Percentiles rank a stretch among this genome's conserved stretches.
Conservation (phyloP, 805 yeast species). For the Ascoidea asiatica region DNA sequence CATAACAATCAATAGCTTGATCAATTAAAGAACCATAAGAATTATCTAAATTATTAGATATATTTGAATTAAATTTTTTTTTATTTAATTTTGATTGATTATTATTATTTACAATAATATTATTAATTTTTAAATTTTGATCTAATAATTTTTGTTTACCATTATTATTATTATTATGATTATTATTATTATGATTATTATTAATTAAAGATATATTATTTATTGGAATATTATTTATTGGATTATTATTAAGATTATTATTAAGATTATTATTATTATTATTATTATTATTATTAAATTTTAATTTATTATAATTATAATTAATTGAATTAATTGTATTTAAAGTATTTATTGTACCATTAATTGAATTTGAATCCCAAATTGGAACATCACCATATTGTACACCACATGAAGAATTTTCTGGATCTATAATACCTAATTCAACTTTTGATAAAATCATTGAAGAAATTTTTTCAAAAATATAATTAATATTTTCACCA, state of each 20-base stretch:
- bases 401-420: conserved; percentile 30
- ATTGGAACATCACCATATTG: conserved; percentile 34
- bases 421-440: conserved; percentile 33
- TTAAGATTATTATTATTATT: neutral
- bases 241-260: conserved; percentile 11
- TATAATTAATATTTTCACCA: conserved; percentile 26
- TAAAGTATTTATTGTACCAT: conserved; percentile 11
- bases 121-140: neutral
- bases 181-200: conserved; percentile 1
- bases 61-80: neutral
- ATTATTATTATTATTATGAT: conserved; percentile 8
- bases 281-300: conserved; percentile 7
- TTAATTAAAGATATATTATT: neutral
- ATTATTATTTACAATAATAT: neutral
- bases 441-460: conserved; percentile 32
- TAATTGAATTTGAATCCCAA: conserved; percentile 22
- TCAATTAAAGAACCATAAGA: neutral
- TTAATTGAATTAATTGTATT: conserved; percentile 3
- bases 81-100: neutral
- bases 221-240: conserved; percentile 7
- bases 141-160: conserved; percentile 4
- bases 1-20: conserved; percentile 8
- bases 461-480: conserved; percentile 24
- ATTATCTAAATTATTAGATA: neutral
- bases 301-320: conserved; percentile 3